Base-by-base conservation (phyloP, 192 early-diverging fungal species). In the Coemansia sp. region DNA sequence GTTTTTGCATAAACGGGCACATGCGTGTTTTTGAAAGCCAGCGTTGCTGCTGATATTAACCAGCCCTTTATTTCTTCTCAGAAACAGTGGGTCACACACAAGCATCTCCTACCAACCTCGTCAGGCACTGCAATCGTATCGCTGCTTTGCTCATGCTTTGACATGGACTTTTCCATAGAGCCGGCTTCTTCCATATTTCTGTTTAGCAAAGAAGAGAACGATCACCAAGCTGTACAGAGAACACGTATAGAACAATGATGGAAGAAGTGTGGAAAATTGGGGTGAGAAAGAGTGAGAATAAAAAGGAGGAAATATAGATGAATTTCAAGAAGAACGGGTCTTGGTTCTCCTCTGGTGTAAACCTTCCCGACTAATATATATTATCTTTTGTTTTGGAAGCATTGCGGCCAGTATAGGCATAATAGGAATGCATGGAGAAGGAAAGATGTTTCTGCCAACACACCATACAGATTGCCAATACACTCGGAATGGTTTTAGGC, bases 381-480 rank as follows among this genome's bases (percentile, higher is more conserved):
- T 32, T 32, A 32, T 32, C 32, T 32, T 32, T 32, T 32, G 4
- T 50, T 50, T 12, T 54, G 52, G 52, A 54, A 23, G 52, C 19
- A 26, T 12, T n/a, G 19, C 15, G 21, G 6, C 7, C 52, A 11
- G 52, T 23, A 23, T 26, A 21, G 49, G 18, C 21, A 23, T 26
- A 23, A 19, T 23, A 54, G 52, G 10, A 54, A 54, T 54, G 52
- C 23, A 23, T 54, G 52, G 52, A 54, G 52, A 54, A 54, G 52
- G 23, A 26, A 15, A 2, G 32, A 32, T 32, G 52, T 26, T 54
- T 54, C 19, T 54, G 52, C 52, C 15, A 23, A 54, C 52, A 54
- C 52, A 54, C 52, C 52, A 54, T 11, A 54, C 52, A 54, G 19
- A 23, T 50, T 54, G 52, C 19, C 52, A 54, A 54, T 54, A 54